Conservation (phyloP, 495 filamentous ascomycete genomes). For the Xylaria flabelliformis region DNA sequence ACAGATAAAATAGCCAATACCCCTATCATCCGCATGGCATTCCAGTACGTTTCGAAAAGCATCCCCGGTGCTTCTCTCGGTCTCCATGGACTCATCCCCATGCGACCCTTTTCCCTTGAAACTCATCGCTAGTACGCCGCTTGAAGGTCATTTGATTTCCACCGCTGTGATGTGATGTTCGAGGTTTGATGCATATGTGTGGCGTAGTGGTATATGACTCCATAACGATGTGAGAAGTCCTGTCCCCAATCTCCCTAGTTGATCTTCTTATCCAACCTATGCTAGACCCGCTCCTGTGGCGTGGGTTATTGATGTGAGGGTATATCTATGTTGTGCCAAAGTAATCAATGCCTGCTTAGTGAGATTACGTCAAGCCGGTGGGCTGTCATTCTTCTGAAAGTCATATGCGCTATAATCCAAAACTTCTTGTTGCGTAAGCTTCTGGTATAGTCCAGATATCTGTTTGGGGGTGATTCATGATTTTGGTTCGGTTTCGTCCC, state of each 20-base stretch:
- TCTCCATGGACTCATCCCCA: not conserved
- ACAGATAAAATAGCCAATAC: not conserved
- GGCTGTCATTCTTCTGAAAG: not conserved
- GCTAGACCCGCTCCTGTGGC: not conserved
- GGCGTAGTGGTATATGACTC: not conserved
- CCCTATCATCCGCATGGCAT: not conserved
- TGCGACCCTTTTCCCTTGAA: not conserved
- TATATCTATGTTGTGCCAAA: slow-evolving; percentile 3
- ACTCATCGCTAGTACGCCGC: slow-evolving; percentile 4
- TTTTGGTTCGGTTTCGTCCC: slow-evolving; percentile 62
- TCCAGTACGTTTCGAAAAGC: not conserved
- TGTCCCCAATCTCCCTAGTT: not conserved
- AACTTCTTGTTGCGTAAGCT: slow-evolving; percentile 1
- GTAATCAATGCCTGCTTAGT: slow-evolving; percentile 8
- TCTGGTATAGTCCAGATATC: not conserved
- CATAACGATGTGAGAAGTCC: not conserved
- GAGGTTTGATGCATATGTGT: slow-evolving; percentile 4
- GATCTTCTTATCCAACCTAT: slow-evolving; percentile 7
- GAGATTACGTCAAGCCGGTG: not conserved
- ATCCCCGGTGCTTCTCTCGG: not conserved
- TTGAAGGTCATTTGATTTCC: slow-evolving; percentile 3
- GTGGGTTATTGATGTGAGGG: slow-evolving; percentile 2
- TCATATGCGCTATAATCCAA: not conserved
- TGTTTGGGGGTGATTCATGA: slow-evolving; percentile 7
- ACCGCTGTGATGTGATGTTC: slow-evolving; percentile 1